Evolutionary conservation across 768 basidiomycete species (phyloP), one percentile per base, ranked within the genome.

Genomic region (Mycena latifolia): DNA sequence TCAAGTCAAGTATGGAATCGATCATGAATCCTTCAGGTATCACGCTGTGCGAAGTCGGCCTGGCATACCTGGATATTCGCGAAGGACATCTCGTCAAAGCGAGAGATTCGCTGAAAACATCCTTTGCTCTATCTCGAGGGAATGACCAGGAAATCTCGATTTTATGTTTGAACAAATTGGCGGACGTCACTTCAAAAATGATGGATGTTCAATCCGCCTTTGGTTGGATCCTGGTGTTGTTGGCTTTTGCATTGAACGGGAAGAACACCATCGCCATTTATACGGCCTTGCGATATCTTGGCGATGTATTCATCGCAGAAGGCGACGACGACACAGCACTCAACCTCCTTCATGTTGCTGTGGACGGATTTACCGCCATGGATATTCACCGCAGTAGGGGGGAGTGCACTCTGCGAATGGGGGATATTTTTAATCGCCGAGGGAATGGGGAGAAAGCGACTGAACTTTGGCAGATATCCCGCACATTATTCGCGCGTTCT

Each of bases 111-210:
- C 12, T 66, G 54, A 31, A 61, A 25, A 14, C 39, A 5, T 28
- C 33, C 17, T 61, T 66, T 4, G 29, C 35, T 17, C 17, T 5
- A 5, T 56, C 52, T 4, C 54, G 59, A 5, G 65, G 58, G 15
- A 55, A 61, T 22, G 65, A 66, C 33, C 65, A 61, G 24, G 65
- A 66, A 45, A 61, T 61, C 33, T 55, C 55, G 22, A 55, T 66
- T 8, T 20, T 56, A 3, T 61, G 59, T 18, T n/a, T 66, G 22
- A 46, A 55, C 46, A 66, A 55, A n/a, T 52, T 66, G 2, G 59
- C 29, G 15, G 59, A 66, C 24, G 11, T 20, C 6, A 28, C 58
- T 27, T 61, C n/a, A n/a, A n/a, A 27, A 37, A 17, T 17, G 20
- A 35, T 61, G 37, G 52, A 50, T 45, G 20, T 25, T 20, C 8